Evolutionary conservation across 208 protist species (phyloP), one percentile per base, ranked within the genome.

Genomic region (Vickermania ingenoplastis): DNA sequence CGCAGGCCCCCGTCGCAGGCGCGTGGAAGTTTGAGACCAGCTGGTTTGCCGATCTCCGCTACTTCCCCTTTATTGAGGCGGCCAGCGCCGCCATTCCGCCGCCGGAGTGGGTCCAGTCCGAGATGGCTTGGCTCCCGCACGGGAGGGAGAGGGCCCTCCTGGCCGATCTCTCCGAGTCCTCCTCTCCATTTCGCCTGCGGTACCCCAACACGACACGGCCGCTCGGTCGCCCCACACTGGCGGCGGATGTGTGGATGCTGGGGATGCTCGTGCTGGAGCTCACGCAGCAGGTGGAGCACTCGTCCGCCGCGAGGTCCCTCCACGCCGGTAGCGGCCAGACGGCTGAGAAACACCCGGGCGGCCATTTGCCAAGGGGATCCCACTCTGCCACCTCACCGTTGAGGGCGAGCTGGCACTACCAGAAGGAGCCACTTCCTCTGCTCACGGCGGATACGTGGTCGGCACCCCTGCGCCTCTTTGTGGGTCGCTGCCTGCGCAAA

Each of bases 211-310:
- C 77, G n/a, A 29, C 50, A 2, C 50, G 60, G 24, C 77, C 77
- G 11, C 25, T 14, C 24, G 57, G 53, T 41, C 23, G 52, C 1
- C 31, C 72, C 13, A 63, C 49, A 7, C 52, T 73, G 0, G 71
- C 77, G 1, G 69, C 68, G 23, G 85, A 92, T 54, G 58, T 92
- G 27, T 92, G 81, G 81, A 78, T 80, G 74, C 49, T 92, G 21
- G 85, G 79, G 23, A 80, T 92, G 74, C 62, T 92, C 23, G 73
- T 76, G 7, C 58, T 89, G 26, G 76, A 86, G 28, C 70, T 92
- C 21, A 81, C 85, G 0, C 80, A 92, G 30, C 76, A 76, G 1
- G 57, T 67, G 7, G 57, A 62, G 49, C 72, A 45, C 11, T 45
- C 17, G 11, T n/a, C n/a, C n/a, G 76, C 79, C 0, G 53, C 70